A percentile compares a stretch with the other conserved stretches of the same genome.
phyloP scores from a whole-genome alignment of 805 yeast genomes.

The Nakazawaea laoshanensis region DNA sequence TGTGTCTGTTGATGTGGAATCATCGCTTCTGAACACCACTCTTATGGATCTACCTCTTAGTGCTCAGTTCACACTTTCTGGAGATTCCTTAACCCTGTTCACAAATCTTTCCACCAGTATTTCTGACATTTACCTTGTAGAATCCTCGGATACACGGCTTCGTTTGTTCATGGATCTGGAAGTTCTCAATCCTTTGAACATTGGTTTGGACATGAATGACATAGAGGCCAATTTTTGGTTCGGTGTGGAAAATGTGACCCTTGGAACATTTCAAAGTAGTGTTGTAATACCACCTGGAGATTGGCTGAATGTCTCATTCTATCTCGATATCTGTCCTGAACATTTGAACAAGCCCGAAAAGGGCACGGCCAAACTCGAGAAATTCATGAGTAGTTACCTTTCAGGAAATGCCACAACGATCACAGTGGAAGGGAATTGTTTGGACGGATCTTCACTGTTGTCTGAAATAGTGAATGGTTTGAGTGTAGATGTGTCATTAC shows the following conservation, averaged over 20 bases:
- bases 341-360: constrained; percentile 12
- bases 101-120: constrained; percentile 8
- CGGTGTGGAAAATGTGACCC: constrained; percentile 21
- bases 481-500: constrained; percentile 20
- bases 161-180: constrained; percentile 22
- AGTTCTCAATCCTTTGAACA: constrained; percentile 24
- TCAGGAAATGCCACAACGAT: constrained; percentile 28
- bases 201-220: constrained; percentile 17
- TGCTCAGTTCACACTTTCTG: not conserved
- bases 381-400: constrained; percentile 27
- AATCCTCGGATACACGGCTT: constrained; percentile 18
- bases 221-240: constrained; percentile 20
- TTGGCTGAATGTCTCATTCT: constrained; percentile 17
- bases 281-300: constrained; percentile 12
- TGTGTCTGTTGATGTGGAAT: constrained; percentile 15
- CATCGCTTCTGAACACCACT: constrained; percentile 16
- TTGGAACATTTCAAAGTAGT: constrained; percentile 24
- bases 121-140: constrained; percentile 17
- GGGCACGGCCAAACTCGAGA: constrained; percentile 19
- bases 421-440: constrained; percentile 20
- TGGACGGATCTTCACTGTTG: constrained; percentile 15
- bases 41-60: constrained; percentile 8
- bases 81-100: not conserved
- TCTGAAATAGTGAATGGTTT: constrained; percentile 19
- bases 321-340: constrained; percentile 15